phyloP scores from a whole-genome alignment of 768 basidiomycete species.

The Crucibulum laeve region DNA sequence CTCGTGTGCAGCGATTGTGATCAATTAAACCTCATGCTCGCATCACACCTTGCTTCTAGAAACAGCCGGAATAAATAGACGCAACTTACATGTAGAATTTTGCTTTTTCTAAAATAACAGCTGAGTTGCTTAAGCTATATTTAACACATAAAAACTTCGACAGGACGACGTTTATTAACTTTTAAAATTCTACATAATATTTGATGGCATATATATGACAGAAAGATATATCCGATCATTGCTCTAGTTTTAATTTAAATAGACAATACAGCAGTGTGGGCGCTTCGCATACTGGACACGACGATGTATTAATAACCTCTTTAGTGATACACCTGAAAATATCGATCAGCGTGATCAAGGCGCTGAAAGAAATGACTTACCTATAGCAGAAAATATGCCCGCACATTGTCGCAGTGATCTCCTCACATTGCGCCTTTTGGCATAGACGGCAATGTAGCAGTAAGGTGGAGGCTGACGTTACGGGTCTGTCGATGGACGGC shows the following conservation, averaged over 20 bases:
- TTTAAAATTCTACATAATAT: no score
- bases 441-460: constrained; percentile 49
- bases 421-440: constrained; percentile 40
- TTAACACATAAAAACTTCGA: no score
- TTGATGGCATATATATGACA: no score
- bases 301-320: constrained; percentile 37
- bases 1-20: no score
- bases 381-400: constrained; percentile 59
- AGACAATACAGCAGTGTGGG: constrained; percentile 52
- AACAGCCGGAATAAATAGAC: no score
- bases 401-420: constrained; percentile 56
- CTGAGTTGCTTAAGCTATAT: no score
- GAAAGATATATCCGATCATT: constrained; percentile 26
- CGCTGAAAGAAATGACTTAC: constrained; percentile 32
- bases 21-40: no score
- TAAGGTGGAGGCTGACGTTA: constrained; percentile 5
- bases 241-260: constrained; percentile 43
- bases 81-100: no score
- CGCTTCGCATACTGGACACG: constrained; percentile 49
- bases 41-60: no score
- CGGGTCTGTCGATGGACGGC: background rate
- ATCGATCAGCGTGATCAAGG: no score
- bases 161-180: no score
- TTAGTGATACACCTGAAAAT: constrained; percentile 51
- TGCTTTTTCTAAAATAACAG: no score